A percentile compares a stretch with the other conserved stretches of the same genome.
These are phyloP conservation scores for Pyrus betulifolia DNA, from an alignment of 306 rosid species.

Conservation along the genomic window DNA sequence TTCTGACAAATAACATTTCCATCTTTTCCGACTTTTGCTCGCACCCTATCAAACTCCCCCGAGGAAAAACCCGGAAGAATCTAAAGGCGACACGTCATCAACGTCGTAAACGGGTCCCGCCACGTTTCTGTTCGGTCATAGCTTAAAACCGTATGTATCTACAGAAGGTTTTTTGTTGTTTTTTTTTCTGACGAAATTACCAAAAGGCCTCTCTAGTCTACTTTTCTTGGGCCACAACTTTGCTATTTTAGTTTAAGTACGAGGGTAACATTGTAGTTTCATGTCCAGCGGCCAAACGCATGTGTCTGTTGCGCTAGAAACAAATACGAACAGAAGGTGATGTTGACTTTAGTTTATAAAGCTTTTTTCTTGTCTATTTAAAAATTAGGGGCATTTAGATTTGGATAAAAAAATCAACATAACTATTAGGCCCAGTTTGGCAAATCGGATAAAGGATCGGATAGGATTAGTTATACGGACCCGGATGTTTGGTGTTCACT, in stretches of 20 bases:
- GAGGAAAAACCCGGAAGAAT: neutral
- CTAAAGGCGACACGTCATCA: slow-evolving; percentile 4
- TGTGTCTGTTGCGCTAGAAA: neutral
- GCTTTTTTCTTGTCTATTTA: neutral
- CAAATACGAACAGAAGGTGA: neutral
- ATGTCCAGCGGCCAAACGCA: neutral
- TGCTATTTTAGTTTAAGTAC: neutral
- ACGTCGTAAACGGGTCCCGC: neutral
- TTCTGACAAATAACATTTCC: slow-evolving; percentile 24
- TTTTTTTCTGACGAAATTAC: neutral
- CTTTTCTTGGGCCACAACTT: neutral
- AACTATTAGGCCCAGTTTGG: too few relatives aligned
- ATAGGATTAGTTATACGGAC: too few relatives aligned
- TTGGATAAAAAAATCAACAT: too few relatives aligned
- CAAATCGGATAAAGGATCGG: too few relatives aligned
- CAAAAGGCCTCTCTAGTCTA: neutral
- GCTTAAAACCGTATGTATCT: neutral
- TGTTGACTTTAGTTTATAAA: neutral
- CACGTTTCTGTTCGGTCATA: neutral
- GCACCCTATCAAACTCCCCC: neutral
- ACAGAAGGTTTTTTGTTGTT: neutral
- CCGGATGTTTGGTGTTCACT: too few relatives aligned
- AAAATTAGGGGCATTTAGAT: too few relatives aligned
- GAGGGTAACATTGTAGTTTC: neutral
- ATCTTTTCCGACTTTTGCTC: neutral